Base-by-base conservation (phyloP, 768 basidiomycete species). In the Pleurotus pulmonarius region DNA sequence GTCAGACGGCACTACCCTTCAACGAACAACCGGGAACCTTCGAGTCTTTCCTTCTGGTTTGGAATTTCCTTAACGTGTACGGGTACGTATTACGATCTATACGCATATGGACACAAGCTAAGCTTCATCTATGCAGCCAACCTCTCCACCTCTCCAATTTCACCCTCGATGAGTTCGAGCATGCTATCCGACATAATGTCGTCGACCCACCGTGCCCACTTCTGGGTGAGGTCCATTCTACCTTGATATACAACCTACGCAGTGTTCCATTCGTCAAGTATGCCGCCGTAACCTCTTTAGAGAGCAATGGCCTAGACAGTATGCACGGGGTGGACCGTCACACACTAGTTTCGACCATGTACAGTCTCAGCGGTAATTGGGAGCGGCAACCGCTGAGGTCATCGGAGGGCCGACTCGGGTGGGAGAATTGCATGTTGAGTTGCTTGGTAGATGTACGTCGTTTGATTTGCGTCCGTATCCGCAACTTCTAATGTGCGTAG, bases 21-120 rank as follows among this genome's bases (percentile, higher is more conserved):
- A 84, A 86, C 49, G 79, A 83, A 38, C 73, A 75, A 29, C 76
- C 81, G 6, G 78, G 76, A 9, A 73, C 79, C 11, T 96, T 97
- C 60, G 95, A 98, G 67, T 74, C 80, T 7, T 93, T 98, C 69
- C 71, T 98, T 26, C 88, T 92, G 87, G 75, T 85, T 7, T 99
- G 95, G 95, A 94, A 92, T 70, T 96, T 96, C 70, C 71, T 98
- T 55, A 88, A 92, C 53, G 88, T 94, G 52, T 95, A 95, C 70
- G 93, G 94, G 97, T 97, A 67, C 63, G 85, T 71, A 15, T 59
- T 43, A 20, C 57, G 37, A 46, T 43, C 22, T 39, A 46, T 4
- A 25, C 40, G 44, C 62, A 15, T 40, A 34, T 24, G 29, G 11
- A 9, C 47, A 58, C 43, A 63, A n/a, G 22, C 53, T 24, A 49